Evolutionary conservation across 768 basidiomycete genomes (phyloP).

Genomic region (Dictyophora rubrovolvata): DNA sequence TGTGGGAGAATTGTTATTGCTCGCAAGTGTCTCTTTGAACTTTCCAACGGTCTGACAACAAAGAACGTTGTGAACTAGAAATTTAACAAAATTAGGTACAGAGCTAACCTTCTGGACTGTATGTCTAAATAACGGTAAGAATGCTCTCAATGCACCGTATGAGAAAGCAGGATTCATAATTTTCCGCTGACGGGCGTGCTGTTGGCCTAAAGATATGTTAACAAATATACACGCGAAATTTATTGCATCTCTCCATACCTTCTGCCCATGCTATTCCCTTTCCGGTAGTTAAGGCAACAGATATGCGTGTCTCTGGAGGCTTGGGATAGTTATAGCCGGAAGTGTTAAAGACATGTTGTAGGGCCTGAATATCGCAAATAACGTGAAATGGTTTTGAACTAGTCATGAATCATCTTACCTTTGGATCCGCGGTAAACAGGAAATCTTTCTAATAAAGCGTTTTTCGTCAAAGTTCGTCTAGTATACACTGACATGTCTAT

Average conservation of each 20-base stretch:
- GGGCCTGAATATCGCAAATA: constrained; percentile 1
- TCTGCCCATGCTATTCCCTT: constrained; percentile 15
- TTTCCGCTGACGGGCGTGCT: constrained; percentile 21
- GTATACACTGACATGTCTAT: no score
- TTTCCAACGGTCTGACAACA: constrained; percentile 14
- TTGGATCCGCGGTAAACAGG: constrained; percentile 20
- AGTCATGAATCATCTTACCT: constrained; percentile 1
- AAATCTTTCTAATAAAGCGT: constrained; percentile 20
- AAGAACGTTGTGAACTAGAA: neutral
- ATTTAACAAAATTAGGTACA: neutral
- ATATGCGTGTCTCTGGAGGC: constrained; percentile 2
- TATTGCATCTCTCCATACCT: constrained; percentile 7
- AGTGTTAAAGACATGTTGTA: constrained; percentile 21
- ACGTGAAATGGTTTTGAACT: neutral
- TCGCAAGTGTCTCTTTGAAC: constrained; percentile 16
- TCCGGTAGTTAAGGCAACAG: constrained; percentile 11
- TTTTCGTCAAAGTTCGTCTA: no score
- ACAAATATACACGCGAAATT: neutral
- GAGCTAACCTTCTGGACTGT: constrained; percentile 13
- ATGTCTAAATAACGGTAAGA: constrained; percentile 18
- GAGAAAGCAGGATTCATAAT: constrained; percentile 22
- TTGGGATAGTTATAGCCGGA: constrained; percentile 22
- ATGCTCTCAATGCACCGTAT: constrained; percentile 17
- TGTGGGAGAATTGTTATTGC: constrained; percentile 2
- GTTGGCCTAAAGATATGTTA: constrained; percentile 8